These are phyloP conservation scores for Suillus lakei DNA, from an alignment of 768 basidiomycete species.

Conservation along the genomic window DNA sequence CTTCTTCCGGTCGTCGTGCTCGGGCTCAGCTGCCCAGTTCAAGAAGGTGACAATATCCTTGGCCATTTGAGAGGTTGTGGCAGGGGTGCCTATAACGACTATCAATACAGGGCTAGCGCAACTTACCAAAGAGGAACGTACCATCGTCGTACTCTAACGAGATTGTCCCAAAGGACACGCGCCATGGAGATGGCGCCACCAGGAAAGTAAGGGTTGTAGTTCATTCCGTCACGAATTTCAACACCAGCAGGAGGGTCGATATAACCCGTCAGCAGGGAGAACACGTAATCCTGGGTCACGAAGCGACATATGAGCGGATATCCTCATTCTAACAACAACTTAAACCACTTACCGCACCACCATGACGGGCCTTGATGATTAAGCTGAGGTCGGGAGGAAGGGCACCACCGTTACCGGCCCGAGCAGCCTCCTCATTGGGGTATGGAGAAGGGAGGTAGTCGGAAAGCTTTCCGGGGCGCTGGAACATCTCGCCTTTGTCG, in stretches of 20 bases:
- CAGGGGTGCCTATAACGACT: slow-evolving; percentile 74
- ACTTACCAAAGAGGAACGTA: slow-evolving; percentile 35
- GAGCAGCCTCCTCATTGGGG: slow-evolving; percentile 96
- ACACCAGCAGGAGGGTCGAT: slow-evolving; percentile 95
- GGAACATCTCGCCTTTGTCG: slow-evolving; percentile 96
- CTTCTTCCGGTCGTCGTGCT: slow-evolving; percentile 98
- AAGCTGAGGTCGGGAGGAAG: slow-evolving; percentile 96
- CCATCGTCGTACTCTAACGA: slow-evolving; percentile 98
- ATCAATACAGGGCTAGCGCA: slow-evolving; percentile 13
- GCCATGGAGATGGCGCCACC: slow-evolving; percentile 99
- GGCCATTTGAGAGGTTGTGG: slow-evolving; percentile 98
- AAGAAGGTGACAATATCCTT: slow-evolving; percentile 98
- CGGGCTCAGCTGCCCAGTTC: slow-evolving; percentile 96
- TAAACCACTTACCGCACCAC: slow-evolving; percentile 76
- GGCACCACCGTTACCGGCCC: slow-evolving; percentile 92
- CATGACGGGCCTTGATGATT: slow-evolving; percentile 98
- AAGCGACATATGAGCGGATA: slow-evolving; percentile 10
- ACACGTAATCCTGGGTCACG: slow-evolving; percentile 84
- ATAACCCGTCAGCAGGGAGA: slow-evolving; percentile 96
- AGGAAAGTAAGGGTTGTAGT: slow-evolving; percentile 99
- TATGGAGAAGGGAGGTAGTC: slow-evolving; percentile 97
- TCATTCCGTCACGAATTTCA: slow-evolving; percentile 95
- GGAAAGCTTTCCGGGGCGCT: slow-evolving; percentile 96
- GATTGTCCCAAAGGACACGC: slow-evolving; percentile 91
- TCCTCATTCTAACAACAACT: not conserved